A percentile compares a stretch with the other conserved stretches of the same genome.
Evolutionary conservation across 371 early-diverging fungal genomes (phyloP).

Genomic region (Mortierella sp.): DNA sequence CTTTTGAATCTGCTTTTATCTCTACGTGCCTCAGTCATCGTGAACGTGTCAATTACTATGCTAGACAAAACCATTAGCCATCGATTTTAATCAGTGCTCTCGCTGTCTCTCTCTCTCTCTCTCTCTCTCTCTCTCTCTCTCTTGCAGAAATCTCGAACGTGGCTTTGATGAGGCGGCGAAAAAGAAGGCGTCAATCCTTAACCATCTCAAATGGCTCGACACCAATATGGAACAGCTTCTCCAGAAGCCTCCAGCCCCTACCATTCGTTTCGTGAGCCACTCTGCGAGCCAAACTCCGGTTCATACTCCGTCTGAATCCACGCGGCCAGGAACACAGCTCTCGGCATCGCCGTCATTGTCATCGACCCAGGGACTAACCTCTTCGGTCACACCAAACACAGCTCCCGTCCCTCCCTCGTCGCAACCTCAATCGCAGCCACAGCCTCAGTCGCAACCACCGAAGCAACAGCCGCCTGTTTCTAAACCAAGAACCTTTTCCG

Average conservation of each 20-base stretch:
- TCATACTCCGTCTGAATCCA: background rate
- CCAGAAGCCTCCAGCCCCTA: conserved; percentile 66
- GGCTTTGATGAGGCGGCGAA: conserved; percentile 54
- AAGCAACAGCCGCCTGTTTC: conserved; percentile 1
- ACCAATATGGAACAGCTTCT: conserved; percentile 64
- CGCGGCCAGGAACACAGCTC: background rate
- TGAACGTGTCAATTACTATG: no score
- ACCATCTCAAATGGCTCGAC: conserved; percentile 69
- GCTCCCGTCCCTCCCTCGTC: background rate
- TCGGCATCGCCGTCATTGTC: background rate
- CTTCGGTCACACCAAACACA: background rate
- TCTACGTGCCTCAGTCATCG: no score
- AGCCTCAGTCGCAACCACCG: background rate
- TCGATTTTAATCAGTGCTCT: no score
- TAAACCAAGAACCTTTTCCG: conserved; percentile 9
- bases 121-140: background rate
- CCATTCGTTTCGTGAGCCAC: conserved; percentile 61
- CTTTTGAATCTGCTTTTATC: no score
- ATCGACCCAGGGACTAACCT: background rate
- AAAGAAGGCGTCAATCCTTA: conserved; percentile 56
- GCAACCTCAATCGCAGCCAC: conserved; percentile 3
- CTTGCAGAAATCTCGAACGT: conserved; percentile 57
- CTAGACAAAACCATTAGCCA: no score
- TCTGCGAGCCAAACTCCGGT: background rate
- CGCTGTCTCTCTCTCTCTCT: background rate